phyloP scores from a whole-genome alignment of 2,329 filamentous ascomycete genomes.

The Pseudocercospora musae region DNA sequence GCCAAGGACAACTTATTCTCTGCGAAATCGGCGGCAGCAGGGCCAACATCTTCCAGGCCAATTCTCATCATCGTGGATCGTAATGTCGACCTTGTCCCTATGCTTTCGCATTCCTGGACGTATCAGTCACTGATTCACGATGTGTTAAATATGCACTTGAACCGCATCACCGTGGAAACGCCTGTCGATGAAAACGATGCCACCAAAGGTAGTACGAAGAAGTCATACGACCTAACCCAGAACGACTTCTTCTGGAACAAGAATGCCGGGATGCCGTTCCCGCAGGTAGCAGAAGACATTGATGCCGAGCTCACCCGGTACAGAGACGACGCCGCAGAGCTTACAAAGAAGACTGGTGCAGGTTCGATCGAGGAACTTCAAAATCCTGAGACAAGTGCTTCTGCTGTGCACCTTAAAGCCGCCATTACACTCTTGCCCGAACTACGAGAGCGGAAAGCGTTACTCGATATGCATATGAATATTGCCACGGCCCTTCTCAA shows the following conservation, averaged over 20 bases:
- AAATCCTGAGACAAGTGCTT: slow-evolving; percentile 74
- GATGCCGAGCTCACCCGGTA: slow-evolving; percentile 90
- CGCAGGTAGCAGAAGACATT: slow-evolving; percentile 93
- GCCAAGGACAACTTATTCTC: slow-evolving; percentile 98
- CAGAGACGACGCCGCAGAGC: slow-evolving; percentile 89
- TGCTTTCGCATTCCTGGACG: slow-evolving; percentile 96
- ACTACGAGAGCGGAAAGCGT: slow-evolving; percentile 85
- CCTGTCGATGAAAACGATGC: slow-evolving; percentile 74
- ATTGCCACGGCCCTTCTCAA: slow-evolving; percentile 76
- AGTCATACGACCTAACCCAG: slow-evolving; percentile 82
- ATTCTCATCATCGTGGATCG: slow-evolving; percentile 92
- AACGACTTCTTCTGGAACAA: slow-evolving; percentile 97
- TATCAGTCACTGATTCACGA: slow-evolving; percentile 83
- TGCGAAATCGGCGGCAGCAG: slow-evolving; percentile 58
- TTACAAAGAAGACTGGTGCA: slow-evolving; percentile 92
- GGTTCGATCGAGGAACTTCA: slow-evolving; percentile 89
- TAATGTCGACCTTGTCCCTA: slow-evolving; percentile 91
- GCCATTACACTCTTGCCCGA: slow-evolving; percentile 92
- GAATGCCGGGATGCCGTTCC: slow-evolving; percentile 87
- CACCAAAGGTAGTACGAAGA: slow-evolving; percentile 73
- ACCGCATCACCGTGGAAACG: slow-evolving; percentile 88
- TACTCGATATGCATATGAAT: slow-evolving; percentile 98
- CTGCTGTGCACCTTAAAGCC: slow-evolving; percentile 90
- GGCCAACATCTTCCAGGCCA: slow-evolving; percentile 70
- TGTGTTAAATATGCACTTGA: slow-evolving; percentile 76